Percentiles rank a stretch among this genome's conserved stretches.
Evolutionary conservation across 1,284 basidiomycete species (phyloP).

Genomic region (Hypsizygus ulmarius): DNA sequence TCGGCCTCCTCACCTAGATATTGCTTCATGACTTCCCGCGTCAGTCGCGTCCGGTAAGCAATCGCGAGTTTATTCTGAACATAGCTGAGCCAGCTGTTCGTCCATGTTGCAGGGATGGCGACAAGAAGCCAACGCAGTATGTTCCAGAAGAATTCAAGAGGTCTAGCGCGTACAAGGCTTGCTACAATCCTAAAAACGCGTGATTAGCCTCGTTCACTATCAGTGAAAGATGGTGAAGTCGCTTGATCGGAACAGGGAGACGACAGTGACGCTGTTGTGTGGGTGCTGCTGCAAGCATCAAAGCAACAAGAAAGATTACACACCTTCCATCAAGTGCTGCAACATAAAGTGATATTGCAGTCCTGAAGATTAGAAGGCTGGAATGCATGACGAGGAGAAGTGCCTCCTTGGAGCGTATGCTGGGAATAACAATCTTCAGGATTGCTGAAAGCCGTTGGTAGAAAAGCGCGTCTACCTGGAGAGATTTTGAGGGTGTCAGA

Average conservation of each 20-base stretch:
- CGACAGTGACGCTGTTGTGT: no score
- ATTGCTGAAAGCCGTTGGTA: slow-evolving; percentile 79
- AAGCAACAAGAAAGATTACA: slow-evolving; percentile 27
- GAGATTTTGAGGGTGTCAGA: slow-evolving; percentile 5
- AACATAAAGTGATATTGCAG: slow-evolving; percentile 92
- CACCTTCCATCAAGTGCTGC: slow-evolving; percentile 92
- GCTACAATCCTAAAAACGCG: slow-evolving; percentile 76
- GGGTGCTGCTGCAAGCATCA: no score
- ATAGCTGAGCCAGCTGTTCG: slow-evolving; percentile 94
- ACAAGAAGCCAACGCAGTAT: slow-evolving; percentile 90
- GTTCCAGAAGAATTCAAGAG: slow-evolving; percentile 78
- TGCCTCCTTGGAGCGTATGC: slow-evolving; percentile 83
- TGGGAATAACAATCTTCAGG: slow-evolving; percentile 87
- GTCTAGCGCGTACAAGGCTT: slow-evolving; percentile 87
- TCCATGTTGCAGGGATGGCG: slow-evolving; percentile 95
- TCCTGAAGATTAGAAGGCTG: slow-evolving; percentile 83
- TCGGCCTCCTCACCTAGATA: slow-evolving; percentile 81
- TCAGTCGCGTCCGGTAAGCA: slow-evolving; percentile 88
- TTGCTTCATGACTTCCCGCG: slow-evolving; percentile 76
- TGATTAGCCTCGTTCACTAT: slow-evolving; percentile 9
- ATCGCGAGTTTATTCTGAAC: slow-evolving; percentile 93
- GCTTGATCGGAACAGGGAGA: neutral
- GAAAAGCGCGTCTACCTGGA: slow-evolving; percentile 87
- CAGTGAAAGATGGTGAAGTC: neutral
- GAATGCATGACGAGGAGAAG: slow-evolving; percentile 86